Evolutionary conservation across 352 stramenopile species (phyloP).

Genomic region (Phytophthora citrophthora): DNA sequence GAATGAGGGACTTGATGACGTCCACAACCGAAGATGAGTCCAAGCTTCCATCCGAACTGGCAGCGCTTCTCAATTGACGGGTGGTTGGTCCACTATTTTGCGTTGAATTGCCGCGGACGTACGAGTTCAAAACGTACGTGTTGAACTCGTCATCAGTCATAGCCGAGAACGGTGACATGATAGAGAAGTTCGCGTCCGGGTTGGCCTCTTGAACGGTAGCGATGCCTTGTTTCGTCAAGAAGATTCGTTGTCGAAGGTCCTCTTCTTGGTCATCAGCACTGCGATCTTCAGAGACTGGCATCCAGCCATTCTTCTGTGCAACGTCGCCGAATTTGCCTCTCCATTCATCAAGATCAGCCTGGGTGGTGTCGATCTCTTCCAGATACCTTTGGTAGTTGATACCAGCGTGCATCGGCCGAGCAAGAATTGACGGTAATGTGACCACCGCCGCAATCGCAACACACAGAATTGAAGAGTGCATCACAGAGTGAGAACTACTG

Average conservation of each 20-base stretch:
- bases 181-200: constrained; percentile 57
- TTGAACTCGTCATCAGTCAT: constrained; percentile 56
- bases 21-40: constrained; percentile 18
- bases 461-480: constrained; percentile 21
- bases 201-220: constrained; percentile 41
- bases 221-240: constrained; percentile 52
- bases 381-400: constrained; percentile 62
- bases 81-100: constrained; percentile 8
- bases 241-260: constrained; percentile 57
- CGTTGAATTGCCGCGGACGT: constrained; percentile 36
- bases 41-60: constrained; percentile 9
- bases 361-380: constrained; percentile 40
- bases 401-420: constrained; percentile 46
- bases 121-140: constrained; percentile 46
- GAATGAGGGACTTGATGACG: constrained; percentile 13
- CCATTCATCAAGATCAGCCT: constrained; percentile 48
- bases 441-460: constrained; percentile 10
- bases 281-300: constrained; percentile 38
- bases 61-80: constrained; percentile 25
- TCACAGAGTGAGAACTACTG: neutral
- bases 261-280: constrained; percentile 49
- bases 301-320: constrained; percentile 45
- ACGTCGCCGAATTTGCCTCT: constrained; percentile 38
- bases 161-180: constrained; percentile 56
- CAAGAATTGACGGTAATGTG: neutral